Evolutionary conservation across 1,284 basidiomycete genomes (phyloP).

Genomic region (Austroboletus novae-zelandiae): DNA sequence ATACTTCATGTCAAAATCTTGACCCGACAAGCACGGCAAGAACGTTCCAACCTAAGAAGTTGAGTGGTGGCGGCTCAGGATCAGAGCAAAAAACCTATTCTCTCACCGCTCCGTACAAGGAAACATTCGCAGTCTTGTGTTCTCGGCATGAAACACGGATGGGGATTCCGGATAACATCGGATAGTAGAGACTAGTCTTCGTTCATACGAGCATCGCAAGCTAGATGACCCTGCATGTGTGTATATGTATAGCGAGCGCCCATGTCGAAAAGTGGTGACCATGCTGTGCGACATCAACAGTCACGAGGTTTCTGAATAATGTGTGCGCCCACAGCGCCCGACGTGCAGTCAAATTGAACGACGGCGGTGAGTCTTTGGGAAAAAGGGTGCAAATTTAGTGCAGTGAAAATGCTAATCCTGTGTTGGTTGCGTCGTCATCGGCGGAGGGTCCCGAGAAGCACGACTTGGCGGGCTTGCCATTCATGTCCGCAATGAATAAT

Average conservation of each 20-base stretch:
- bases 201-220: conserved; percentile 6
- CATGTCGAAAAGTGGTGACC: conserved; percentile 2
- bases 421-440: conserved; percentile 8
- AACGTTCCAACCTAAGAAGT: neutral
- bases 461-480: no score
- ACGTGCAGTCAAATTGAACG: neutral
- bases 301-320: neutral
- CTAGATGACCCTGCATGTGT: neutral
- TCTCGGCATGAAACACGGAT: no score
- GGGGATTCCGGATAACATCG: neutral
- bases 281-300: conserved; percentile 20
- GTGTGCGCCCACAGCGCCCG: conserved; percentile 1
- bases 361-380: no score
- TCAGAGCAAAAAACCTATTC: conserved; percentile 1
- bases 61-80: conserved; percentile 2
- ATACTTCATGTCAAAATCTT: no score
- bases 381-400: neutral
- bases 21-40: conserved; percentile 2
- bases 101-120: conserved; percentile 1
- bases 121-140: no score
- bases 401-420: conserved; percentile 6
- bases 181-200: neutral
- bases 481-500: neutral
- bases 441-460: conserved; percentile 13
- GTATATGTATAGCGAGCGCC: conserved; percentile 1